A percentile compares a stretch with the other conserved stretches of the same genome.
These are phyloP conservation scores for Tuctoria greenei DNA, from an alignment of 176 grass and related monocot genomes.

Conservation along the genomic window DNA sequence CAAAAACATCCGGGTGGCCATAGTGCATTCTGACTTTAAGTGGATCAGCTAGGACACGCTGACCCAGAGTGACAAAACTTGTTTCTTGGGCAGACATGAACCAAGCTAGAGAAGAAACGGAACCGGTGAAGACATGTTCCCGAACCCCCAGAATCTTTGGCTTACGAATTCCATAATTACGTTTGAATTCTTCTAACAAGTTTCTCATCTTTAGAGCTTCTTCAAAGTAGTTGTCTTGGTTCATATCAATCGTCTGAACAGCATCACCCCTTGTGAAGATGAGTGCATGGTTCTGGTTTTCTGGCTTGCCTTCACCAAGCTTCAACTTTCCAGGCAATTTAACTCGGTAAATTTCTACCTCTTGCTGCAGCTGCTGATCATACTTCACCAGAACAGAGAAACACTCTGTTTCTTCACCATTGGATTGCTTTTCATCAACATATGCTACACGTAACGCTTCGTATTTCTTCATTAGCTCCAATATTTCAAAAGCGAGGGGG, in stretches of 20 bases:
- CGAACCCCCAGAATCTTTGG: slow-evolving; percentile 90
- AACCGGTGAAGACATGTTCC: slow-evolving; percentile 95
- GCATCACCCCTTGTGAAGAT: slow-evolving; percentile 98
- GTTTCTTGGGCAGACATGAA: slow-evolving; percentile 98
- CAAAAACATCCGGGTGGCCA: slow-evolving; percentile 96
- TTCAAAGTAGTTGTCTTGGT: slow-evolving; percentile 93
- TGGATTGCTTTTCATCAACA: slow-evolving; percentile 66
- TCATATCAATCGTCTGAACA: slow-evolving; percentile 94
- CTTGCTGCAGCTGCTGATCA: slow-evolving; percentile 64
- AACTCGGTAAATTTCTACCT: slow-evolving; percentile 89
- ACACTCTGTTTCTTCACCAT: slow-evolving; percentile 52
- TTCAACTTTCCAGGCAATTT: slow-evolving; percentile 79
- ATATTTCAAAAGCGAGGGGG: slow-evolving; percentile 72
- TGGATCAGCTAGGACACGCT: slow-evolving; percentile 83
- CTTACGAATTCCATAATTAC: slow-evolving; percentile 77
- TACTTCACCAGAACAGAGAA: slow-evolving; percentile 92
- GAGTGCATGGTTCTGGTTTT: slow-evolving; percentile 92
- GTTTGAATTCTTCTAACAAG: slow-evolving; percentile 77
- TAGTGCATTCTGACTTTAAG: slow-evolving; percentile 98
- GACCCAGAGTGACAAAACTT: slow-evolving; percentile 94
- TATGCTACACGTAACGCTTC: slow-evolving; percentile 92
- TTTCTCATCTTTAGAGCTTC: slow-evolving; percentile 97
- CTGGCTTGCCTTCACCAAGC: slow-evolving; percentile 92
- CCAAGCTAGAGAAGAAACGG: slow-evolving; percentile 91
- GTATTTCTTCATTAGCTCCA: slow-evolving; percentile 92